Percentiles rank a stretch among this genome's conserved stretches.
Evolutionary conservation across 208 protist species (phyloP).

Genomic region (Naegleria fowleri): DNA sequence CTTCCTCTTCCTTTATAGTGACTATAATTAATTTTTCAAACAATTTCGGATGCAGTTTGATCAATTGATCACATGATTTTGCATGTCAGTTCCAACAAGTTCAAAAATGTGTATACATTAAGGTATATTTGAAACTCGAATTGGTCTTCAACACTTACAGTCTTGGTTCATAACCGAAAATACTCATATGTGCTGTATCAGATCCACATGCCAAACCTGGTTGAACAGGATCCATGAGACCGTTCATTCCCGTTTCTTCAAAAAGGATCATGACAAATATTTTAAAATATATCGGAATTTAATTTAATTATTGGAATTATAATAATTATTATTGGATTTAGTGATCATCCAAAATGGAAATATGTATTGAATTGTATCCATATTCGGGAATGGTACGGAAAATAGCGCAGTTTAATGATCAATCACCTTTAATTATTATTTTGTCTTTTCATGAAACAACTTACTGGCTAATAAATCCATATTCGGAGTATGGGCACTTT

Average conservation of each 20-base stretch:
- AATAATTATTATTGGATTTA: no score
- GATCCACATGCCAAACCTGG: constrained; percentile 59
- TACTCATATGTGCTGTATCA: constrained; percentile 62
- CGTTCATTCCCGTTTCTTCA: constrained; percentile 46
- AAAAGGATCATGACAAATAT: not conserved
- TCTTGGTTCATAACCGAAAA: constrained; percentile 60
- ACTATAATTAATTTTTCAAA: not conserved
- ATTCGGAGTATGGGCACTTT: constrained; percentile 30
- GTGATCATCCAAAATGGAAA: no score
- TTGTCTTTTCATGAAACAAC: not conserved
- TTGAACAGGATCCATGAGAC: constrained; percentile 61
- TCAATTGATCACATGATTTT: no score
- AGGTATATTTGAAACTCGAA: constrained; percentile 21
- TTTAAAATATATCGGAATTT: constrained; percentile 21
- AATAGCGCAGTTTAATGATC: no score
- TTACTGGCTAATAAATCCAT: constrained; percentile 38
- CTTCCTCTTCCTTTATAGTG: constrained; percentile 59
- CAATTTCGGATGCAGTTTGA: no score
- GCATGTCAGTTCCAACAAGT: not conserved
- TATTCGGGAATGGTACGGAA: no score
- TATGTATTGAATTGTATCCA: no score
- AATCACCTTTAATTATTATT: no score
- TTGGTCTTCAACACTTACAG: not conserved
- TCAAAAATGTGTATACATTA: not conserved
- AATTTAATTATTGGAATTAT: no score